phyloP scores from a whole-genome alignment of 2,329 filamentous ascomycete species.

The Penicillium sp. region DNA sequence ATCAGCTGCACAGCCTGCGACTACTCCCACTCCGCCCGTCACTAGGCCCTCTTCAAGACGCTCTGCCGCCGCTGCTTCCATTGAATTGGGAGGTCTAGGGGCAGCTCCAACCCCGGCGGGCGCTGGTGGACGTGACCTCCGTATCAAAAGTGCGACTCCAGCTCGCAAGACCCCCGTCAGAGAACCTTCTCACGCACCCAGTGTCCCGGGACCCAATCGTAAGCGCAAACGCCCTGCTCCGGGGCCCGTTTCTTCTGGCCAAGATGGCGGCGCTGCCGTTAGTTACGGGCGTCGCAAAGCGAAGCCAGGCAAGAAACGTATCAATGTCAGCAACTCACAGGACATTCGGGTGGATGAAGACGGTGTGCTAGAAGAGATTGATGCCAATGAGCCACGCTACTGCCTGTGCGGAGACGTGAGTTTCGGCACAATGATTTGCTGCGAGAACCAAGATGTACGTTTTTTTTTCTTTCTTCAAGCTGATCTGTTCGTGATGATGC shows the following conservation, averaged over 20 bases:
- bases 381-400: slow-evolving; percentile 66
- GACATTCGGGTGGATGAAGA: slow-evolving; percentile 53
- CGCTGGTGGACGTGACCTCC: slow-evolving; percentile 38
- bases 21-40: slow-evolving; percentile 39
- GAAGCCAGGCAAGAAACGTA: slow-evolving; percentile 52
- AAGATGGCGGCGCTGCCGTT: slow-evolving; percentile 64
- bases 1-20: slow-evolving; percentile 21
- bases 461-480: slow-evolving; percentile 2
- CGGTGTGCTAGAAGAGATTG: slow-evolving; percentile 56
- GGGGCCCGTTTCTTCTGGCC: slow-evolving; percentile 60
- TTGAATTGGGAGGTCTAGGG: slow-evolving; percentile 29
- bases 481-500: neutral
- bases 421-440: slow-evolving; percentile 68
- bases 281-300: slow-evolving; percentile 63
- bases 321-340: slow-evolving; percentile 46
- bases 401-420: slow-evolving; percentile 67
- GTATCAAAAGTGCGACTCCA: slow-evolving; percentile 49
- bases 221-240: slow-evolving; percentile 64
- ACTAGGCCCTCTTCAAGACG: slow-evolving; percentile 42
- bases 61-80: slow-evolving; percentile 32
- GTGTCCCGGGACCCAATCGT: slow-evolving; percentile 41
- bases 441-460: slow-evolving; percentile 62
- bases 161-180: slow-evolving; percentile 45
- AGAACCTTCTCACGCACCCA: slow-evolving; percentile 46
- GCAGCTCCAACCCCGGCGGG: slow-evolving; percentile 19